A percentile compares a stretch with the other conserved stretches of the same genome.
phyloP scores from a whole-genome alignment of 305 asterid genomes.

The Coffea humblotiana region DNA sequence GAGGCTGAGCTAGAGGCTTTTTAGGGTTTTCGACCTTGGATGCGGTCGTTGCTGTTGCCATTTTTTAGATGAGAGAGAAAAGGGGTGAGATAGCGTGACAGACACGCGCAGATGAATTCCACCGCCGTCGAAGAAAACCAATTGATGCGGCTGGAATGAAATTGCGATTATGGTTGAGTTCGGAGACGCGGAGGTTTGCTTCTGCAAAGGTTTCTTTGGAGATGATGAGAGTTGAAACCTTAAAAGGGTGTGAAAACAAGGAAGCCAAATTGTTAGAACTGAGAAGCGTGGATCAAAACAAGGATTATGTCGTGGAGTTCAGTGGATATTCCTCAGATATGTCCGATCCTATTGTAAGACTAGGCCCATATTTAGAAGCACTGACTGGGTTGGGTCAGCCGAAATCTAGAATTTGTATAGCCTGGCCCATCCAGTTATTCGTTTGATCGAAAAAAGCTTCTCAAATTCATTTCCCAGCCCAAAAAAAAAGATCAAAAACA shows the following conservation, averaged over 20 bases:
- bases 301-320: neutral
- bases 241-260: too few relatives aligned
- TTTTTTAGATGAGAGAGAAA: neutral
- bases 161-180: neutral
- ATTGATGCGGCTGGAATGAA: neutral
- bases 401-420: neutral
- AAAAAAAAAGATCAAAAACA: too few relatives aligned
- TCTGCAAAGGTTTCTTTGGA: neutral
- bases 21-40: constrained; percentile 25
- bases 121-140: neutral
- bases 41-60: constrained; percentile 28
- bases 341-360: neutral
- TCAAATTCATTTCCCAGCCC: neutral
- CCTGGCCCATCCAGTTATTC: neutral
- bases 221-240: too few relatives aligned
- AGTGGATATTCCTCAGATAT: neutral
- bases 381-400: neutral
- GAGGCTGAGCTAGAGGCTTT: constrained; percentile 8
- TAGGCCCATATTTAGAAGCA: neutral
- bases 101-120: neutral
- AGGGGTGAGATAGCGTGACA: neutral
- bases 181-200: neutral
- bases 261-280: too few relatives aligned
- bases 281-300: too few relatives aligned
- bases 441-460: too few relatives aligned